phyloP scores from a whole-genome alignment of 306 rosid genomes.

The Acacia crassicarpa region DNA sequence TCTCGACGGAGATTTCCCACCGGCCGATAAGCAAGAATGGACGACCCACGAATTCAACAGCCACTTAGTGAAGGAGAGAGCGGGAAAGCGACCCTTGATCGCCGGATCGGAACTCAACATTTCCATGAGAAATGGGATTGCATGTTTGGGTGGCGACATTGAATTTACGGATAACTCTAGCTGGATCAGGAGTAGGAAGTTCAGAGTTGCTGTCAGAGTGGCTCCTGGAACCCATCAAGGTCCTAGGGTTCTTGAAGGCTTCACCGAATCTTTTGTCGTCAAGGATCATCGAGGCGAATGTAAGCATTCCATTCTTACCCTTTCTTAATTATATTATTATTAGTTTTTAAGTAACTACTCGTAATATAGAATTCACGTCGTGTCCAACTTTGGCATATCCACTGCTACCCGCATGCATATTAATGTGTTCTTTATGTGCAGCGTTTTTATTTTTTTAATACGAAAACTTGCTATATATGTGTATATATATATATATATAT shows the following conservation, averaged over 20 bases:
- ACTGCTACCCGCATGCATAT: background rate
- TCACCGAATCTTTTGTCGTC: slow-evolving; percentile 71
- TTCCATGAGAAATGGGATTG: slow-evolving; percentile 54
- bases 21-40: slow-evolving; percentile 47
- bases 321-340: no score
- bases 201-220: slow-evolving; percentile 60
- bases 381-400: background rate
- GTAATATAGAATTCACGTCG: background rate
- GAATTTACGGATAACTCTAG: slow-evolving; percentile 87
- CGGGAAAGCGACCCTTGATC: slow-evolving; percentile 76
- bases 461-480: background rate
- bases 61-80: slow-evolving; percentile 65
- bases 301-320: slow-evolving; percentile 37
- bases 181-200: slow-evolving; percentile 74
- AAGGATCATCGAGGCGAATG: slow-evolving; percentile 98
- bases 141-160: slow-evolving; percentile 49
- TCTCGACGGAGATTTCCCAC: slow-evolving; percentile 74
- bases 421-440: background rate
- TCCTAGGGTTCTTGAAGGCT: slow-evolving; percentile 60
- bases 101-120: slow-evolving; percentile 57
- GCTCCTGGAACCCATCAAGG: slow-evolving; percentile 39
- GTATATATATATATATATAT: no score
- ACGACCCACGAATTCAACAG: slow-evolving; percentile 49
- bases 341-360: background rate
- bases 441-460: background rate